A percentile compares a stretch with the other conserved stretches of the same genome.
phyloP scores from a whole-genome alignment of 805 yeast species.

The Clavispora asparagi region DNA sequence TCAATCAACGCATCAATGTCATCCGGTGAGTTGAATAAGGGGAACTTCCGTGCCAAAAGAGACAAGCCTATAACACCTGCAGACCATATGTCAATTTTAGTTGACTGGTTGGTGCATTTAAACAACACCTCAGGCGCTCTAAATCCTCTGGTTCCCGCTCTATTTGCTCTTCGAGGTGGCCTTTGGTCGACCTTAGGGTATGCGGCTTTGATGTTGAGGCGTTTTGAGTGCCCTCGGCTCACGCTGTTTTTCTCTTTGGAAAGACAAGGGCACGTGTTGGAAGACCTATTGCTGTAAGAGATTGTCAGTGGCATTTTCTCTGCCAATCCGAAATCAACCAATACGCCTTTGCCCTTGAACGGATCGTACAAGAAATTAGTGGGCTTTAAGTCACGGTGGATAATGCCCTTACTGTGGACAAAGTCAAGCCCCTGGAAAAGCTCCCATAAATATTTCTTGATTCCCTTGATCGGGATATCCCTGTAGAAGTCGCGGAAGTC shows the following conservation, averaged over 20 bases:
- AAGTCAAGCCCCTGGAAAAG: slow-evolving; percentile 68
- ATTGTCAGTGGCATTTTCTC: slow-evolving; percentile 39
- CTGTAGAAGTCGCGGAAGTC: slow-evolving; percentile 86
- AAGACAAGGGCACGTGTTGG: slow-evolving; percentile 54
- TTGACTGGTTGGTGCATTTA: slow-evolving; percentile 78
- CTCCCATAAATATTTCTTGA: slow-evolving; percentile 75
- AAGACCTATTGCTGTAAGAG: slow-evolving; percentile 6
- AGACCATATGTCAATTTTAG: slow-evolving; percentile 86
- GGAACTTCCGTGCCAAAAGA: slow-evolving; percentile 73
- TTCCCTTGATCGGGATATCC: slow-evolving; percentile 73
- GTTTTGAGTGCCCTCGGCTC: slow-evolving; percentile 16
- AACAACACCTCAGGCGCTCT: slow-evolving; percentile 90
- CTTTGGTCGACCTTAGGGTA: slow-evolving; percentile 84
- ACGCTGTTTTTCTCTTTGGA: slow-evolving; percentile 26
- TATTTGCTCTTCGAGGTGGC: slow-evolving; percentile 86
- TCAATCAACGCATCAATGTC: slow-evolving; percentile 90
- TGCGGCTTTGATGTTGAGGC: slow-evolving; percentile 40
- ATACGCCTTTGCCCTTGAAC: slow-evolving; percentile 62
- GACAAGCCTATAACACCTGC: slow-evolving; percentile 86
- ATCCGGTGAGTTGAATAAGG: slow-evolving; percentile 90
- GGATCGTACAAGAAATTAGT: slow-evolving; percentile 70
- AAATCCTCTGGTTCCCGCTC: slow-evolving; percentile 96
- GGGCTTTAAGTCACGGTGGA: slow-evolving; percentile 44
- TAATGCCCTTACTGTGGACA: slow-evolving; percentile 42
- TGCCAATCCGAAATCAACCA: slow-evolving; percentile 91